phyloP scores from a whole-genome alignment of 2,329 filamentous ascomycete species.

The Colletotrichum sp. region DNA sequence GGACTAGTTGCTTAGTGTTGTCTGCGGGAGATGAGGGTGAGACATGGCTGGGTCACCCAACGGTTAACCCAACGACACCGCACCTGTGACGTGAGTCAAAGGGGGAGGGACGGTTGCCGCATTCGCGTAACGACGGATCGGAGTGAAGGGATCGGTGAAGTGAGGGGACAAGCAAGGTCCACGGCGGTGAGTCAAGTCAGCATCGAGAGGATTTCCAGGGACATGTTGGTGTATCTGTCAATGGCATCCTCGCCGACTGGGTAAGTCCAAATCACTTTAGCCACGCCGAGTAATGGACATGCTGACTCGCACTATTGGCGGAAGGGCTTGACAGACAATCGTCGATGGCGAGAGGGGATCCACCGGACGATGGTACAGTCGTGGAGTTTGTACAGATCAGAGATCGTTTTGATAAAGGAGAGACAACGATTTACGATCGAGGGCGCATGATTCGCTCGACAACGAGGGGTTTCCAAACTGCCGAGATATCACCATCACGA shows the following conservation, averaged over 20 bases:
- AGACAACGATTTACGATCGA: neutral
- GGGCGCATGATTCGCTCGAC: neutral
- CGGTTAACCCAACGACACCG: neutral
- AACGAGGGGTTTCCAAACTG: neutral
- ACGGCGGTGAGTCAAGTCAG: neutral
- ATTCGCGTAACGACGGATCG: neutral
- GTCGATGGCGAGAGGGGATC: no score
- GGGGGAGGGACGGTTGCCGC: neutral
- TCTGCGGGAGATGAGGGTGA: neutral
- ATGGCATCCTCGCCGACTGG: neutral
- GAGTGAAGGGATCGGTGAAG: neutral
- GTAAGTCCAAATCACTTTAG: neutral
- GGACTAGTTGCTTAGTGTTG: neutral
- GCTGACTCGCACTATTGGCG: neutral
- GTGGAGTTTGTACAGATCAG: neutral
- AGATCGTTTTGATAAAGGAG: neutral
- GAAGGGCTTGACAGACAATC: neutral
- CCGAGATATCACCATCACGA: neutral
- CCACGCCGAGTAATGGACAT: neutral
- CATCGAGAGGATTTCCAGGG: neutral
- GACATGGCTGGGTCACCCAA: neutral
- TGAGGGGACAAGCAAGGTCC: neutral
- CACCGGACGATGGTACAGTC: neutral
- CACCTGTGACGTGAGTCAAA: neutral
- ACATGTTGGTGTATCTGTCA: neutral